phyloP scores from a whole-genome alignment of 352 stramenopile species.

The Globisporangium orthogonon region DNA sequence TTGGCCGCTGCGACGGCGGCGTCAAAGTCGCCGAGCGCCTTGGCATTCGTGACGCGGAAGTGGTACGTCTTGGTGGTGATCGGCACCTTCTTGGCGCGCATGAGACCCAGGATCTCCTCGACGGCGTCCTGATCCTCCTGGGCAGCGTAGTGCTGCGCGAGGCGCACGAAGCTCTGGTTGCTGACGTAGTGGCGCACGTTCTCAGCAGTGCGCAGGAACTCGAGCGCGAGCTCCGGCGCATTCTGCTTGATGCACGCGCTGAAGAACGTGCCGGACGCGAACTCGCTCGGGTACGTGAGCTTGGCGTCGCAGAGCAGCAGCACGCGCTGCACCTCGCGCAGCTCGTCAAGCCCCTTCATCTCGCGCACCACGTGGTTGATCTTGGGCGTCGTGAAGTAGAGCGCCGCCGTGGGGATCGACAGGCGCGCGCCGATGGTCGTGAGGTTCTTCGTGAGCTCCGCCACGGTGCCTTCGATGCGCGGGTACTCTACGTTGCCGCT shows the following conservation, averaged over 20 bases:
- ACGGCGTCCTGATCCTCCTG: conserved; percentile 49
- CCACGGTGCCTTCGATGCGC: conserved; percentile 65
- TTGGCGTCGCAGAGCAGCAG: conserved; percentile 77
- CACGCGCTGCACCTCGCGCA: conserved; percentile 59
- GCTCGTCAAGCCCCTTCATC: conserved; percentile 70
- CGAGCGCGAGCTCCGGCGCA: conserved; percentile 51
- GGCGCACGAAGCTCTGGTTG: conserved; percentile 69
- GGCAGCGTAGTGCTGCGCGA: conserved; percentile 58
- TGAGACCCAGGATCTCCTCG: conserved; percentile 50
- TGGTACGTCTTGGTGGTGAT: conserved; percentile 68
- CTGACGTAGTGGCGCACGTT: conserved; percentile 73
- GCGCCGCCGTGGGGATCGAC: conserved; percentile 68
- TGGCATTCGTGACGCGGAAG: conserved; percentile 66
- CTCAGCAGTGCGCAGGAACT: conserved; percentile 62
- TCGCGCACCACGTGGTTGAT: conserved; percentile 78
- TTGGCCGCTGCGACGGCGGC: conserved; percentile 57
- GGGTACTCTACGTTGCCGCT: conserved; percentile 82
- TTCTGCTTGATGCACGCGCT: conserved; percentile 54
- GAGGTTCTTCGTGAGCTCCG: conserved; percentile 62
- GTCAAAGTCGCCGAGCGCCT: conserved; percentile 50
- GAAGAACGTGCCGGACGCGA: conserved; percentile 62
- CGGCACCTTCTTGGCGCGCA: conserved; percentile 37
- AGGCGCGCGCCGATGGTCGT: conserved; percentile 65
- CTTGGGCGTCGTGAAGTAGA: conserved; percentile 81
- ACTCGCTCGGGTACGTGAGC: conserved; percentile 60